Base-by-base conservation (phyloP, 768 basidiomycete species). In the Mycena indigotica region DNA sequence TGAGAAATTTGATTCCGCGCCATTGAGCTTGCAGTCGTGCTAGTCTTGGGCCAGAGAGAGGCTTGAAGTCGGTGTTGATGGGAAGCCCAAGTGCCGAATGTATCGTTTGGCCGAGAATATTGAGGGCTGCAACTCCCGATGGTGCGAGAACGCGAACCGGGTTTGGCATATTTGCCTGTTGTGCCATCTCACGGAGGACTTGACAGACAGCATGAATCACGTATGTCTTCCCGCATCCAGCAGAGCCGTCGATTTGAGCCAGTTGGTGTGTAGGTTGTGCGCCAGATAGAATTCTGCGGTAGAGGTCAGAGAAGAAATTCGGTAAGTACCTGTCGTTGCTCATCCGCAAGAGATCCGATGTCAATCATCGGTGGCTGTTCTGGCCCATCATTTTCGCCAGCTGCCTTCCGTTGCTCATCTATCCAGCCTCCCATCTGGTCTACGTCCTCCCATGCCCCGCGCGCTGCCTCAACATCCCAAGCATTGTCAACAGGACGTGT, bases 401-500 rank as follows among this genome's bases (percentile, higher is more conserved):
- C 40, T 8, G 23, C 48, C 28, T 29, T 25, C 28, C 32, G 32
- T 26, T 50, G 48, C 23, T 50, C 24, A 16, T 50, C 12, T 4
- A 25, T 12, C 23, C 28, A 50, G 13, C 21, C 28, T 19, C 25
- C 29, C 46, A 50, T 48, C 55, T 25, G 24, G 21, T 49, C 35
- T 25, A 56, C 19, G 24, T 50, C 28, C 6, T 56, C 48, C 55
- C 55, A 56, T 1, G 40, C 44, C 21, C 44, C 28, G 6, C 40
- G 23, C 8, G 51, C 58, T 19, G 28, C 54, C 26, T 63, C 61
- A 10, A 52, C 12, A 52, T 59, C 38, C 58, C 57, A 60, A 2
- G 53, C 54, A 21, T 53, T 39, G 41, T 63, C 57, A 25, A 63
- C 23, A 30, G 63, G 56, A 4, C 57, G 60, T 21, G 25, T 55